Percentiles rank a stretch among this genome's conserved stretches.
Conservation (phyloP, 2,329 filamentous ascomycete species). For the Chaetomium globosum region DNA sequence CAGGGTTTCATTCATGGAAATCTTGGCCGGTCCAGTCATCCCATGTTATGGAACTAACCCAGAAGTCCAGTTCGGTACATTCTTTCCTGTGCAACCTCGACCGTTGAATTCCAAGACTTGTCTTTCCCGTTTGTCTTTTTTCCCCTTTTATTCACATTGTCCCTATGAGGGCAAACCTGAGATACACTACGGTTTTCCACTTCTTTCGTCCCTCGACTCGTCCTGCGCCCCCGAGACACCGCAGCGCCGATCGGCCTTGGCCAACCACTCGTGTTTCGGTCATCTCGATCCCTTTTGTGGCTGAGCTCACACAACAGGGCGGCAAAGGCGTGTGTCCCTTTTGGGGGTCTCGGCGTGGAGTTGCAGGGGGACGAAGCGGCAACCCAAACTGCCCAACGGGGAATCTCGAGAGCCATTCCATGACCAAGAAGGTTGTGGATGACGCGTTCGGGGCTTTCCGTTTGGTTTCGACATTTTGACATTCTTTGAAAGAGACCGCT, state of each 20-base stretch:
- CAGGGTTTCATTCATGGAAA: not conserved
- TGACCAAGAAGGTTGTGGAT: slow-evolving; percentile 8
- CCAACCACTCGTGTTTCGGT: slow-evolving; percentile 29
- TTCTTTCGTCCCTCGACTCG: slow-evolving; percentile 23
- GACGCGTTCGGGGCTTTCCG: slow-evolving; percentile 14
- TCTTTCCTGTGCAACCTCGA: not conserved
- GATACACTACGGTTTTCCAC: slow-evolving; percentile 7
- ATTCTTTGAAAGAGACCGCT: not conserved
- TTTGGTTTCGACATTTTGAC: not conserved
- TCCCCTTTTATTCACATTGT: not conserved
- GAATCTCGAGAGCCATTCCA: not conserved
- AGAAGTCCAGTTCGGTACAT: not conserved
- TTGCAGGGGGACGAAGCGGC: slow-evolving; percentile 5
- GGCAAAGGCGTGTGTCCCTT: slow-evolving; percentile 23
- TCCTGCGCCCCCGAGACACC: slow-evolving; percentile 12
- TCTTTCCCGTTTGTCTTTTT: not conserved
- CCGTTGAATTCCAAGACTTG: not conserved
- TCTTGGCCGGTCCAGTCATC: not conserved
- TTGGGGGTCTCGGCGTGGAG: slow-evolving; percentile 13
- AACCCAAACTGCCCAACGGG: not conserved
- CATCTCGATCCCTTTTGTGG: slow-evolving; percentile 30
- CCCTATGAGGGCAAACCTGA: not conserved
- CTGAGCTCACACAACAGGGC: slow-evolving; percentile 29
- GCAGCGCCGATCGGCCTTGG: slow-evolving; percentile 28
- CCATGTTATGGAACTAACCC: not conserved